phyloP scores from a whole-genome alignment of 1,284 basidiomycete genomes.

The Phenoliferia sp. region DNA sequence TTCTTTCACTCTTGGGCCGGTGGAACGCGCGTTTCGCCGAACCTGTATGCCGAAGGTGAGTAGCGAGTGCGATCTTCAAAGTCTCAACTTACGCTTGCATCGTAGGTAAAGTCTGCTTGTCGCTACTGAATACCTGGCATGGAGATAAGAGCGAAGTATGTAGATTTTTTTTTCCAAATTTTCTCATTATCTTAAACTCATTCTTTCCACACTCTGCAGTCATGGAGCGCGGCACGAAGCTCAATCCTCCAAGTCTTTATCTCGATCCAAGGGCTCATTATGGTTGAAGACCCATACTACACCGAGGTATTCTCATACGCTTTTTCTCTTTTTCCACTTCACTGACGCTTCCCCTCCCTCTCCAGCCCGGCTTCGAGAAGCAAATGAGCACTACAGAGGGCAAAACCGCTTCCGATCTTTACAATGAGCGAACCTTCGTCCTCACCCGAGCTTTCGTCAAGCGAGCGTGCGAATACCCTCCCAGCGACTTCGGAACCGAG shows the following conservation, averaged over 20 bases:
- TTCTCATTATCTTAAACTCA: neutral
- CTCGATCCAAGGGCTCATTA: conserved; percentile 86
- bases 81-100: too few relatives aligned
- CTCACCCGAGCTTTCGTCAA: conserved; percentile 82
- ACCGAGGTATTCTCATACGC: conserved; percentile 41
- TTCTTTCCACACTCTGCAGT: conserved; percentile 10
- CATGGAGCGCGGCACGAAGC: conserved; percentile 58
- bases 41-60: conserved; percentile 74
- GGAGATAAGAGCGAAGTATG: conserved; percentile 73
- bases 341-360: neutral
- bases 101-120: conserved; percentile 81
- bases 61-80: too few relatives aligned
- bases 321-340: conserved; percentile 11
- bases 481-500: conserved; percentile 66
- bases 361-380: conserved; percentile 74
- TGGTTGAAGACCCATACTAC: conserved; percentile 77
- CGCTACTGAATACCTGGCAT: conserved; percentile 85
- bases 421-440: conserved; percentile 88
- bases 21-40: conserved; percentile 67
- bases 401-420: conserved; percentile 64
- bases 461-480: conserved; percentile 71
- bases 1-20: conserved; percentile 92
- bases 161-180: neutral
- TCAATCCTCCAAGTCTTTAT: conserved; percentile 87
- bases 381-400: conserved; percentile 82